Base-by-base conservation (phyloP, 2,329 filamentous ascomycete species). In the Trichoderma lentiforme region DNA sequence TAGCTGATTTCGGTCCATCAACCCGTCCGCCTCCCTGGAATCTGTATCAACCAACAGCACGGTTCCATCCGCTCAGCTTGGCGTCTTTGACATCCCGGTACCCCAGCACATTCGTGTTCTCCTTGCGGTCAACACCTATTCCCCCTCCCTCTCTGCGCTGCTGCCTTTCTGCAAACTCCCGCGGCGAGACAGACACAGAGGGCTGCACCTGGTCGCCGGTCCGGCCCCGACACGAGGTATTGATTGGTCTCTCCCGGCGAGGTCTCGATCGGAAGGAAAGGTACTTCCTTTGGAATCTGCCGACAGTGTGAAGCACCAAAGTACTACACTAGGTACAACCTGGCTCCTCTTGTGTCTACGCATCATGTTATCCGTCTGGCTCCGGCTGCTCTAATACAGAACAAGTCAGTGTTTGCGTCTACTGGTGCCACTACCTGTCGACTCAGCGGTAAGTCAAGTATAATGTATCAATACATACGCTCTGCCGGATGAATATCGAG, bases 201-300 rank as follows among this genome's bases (percentile, higher is more conserved):
- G 18, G 39, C 66, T 70, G 68, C 51, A 32, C 30, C 26, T 70
- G 56, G 28, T 70, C 58, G 56, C 68, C 39, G 58, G 68, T 39
- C 58, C 61, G 47, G 24, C 60, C 18, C 53, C 61, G 36, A 60
- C n/a, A 24, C 18, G 61, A 21, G 21, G 6, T 21, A 60, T 65
- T 66, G 51, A 71, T 71, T 71, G 61, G 69, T 60, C 61, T 62
- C 69, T n/a, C 58, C 24, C 28, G 21, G 69, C n/a, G 60, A 53
- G 69, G 61, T 26, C 53, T 65, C 28, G 32, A 60, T 63, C 60
- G 60, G 26, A 64, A 64, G 28, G 43, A 30, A 39, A 64, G 7
- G 43, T 56, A 70, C 30, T 21, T 56, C 18, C 12, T 62, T 12
- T 39, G 43, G 30, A 56, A 7, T 18, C 53, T 67, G 56, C 43